These are phyloP conservation scores for Ochromonas danica DNA, from an alignment of 108 stramenopile genomes.

Conservation along the genomic window DNA sequence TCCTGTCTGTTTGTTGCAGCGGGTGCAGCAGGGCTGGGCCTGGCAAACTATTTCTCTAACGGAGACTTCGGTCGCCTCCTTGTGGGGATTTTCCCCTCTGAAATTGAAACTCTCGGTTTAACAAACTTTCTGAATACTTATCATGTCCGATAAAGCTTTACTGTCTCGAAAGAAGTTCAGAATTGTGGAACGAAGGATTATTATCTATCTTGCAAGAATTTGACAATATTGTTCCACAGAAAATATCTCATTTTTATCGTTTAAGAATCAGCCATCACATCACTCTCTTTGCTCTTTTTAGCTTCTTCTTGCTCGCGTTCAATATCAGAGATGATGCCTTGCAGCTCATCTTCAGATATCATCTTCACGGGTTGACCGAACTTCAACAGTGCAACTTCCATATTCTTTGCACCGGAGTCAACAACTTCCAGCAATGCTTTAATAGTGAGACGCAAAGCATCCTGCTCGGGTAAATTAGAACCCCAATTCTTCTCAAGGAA, in stretches of 20 bases:
- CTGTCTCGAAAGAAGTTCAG: no score
- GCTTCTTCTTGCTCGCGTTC: constrained; percentile 72
- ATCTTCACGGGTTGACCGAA: constrained; percentile 67
- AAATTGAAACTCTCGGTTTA: not conserved
- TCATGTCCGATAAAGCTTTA: no score
- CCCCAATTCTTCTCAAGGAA: constrained; percentile 96
- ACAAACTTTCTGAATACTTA: not conserved
- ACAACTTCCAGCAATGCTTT: constrained; percentile 97
- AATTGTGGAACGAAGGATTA: no score
- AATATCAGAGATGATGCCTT: constrained; percentile 77
- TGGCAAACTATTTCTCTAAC: not conserved
- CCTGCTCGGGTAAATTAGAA: constrained; percentile 75
- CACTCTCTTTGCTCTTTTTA: constrained; percentile 35
- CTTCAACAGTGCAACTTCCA: constrained; percentile 85
- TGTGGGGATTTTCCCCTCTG: not conserved
- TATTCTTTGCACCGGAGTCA: constrained; percentile 95
- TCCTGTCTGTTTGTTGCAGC: no score
- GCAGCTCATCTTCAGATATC: constrained; percentile 70
- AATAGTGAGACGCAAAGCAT: constrained; percentile 80
- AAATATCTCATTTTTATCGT: no score
- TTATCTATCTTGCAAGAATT: no score
- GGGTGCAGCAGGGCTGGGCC: no score
- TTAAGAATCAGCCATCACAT: no score
- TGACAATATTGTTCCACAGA: no score
- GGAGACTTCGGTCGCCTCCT: not conserved